phyloP scores from a whole-genome alignment of 768 basidiomycete genomes.

The Tricholoma sp. region DNA sequence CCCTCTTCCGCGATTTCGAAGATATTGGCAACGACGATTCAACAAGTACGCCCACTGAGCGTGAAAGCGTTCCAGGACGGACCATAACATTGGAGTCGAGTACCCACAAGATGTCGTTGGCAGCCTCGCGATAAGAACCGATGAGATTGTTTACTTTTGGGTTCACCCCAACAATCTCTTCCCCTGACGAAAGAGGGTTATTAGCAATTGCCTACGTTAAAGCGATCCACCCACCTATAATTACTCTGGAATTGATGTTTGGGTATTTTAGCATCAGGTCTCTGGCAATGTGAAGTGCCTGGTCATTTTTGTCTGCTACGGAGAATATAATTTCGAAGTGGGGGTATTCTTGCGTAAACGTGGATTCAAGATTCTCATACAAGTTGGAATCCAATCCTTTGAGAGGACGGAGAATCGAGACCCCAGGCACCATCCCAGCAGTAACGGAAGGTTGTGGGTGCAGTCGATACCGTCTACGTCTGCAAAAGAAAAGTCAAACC shows the following conservation, averaged over 20 bases:
- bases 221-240: slow-evolving; percentile 55
- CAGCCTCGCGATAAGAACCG: slow-evolving; percentile 73
- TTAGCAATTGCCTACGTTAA: background rate
- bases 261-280: slow-evolving; percentile 80
- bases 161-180: slow-evolving; percentile 83
- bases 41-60: slow-evolving; percentile 75
- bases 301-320: slow-evolving; percentile 84
- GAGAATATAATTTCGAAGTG: slow-evolving; percentile 90
- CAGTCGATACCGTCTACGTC: slow-evolving; percentile 70
- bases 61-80: slow-evolving; percentile 71
- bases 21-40: slow-evolving; percentile 33
- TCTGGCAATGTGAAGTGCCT: slow-evolving; percentile 78
- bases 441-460: slow-evolving; percentile 59
- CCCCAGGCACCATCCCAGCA: slow-evolving; percentile 67
- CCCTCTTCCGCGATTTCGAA: slow-evolving; percentile 30
- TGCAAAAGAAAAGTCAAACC: slow-evolving; percentile 24
- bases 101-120: slow-evolving; percentile 91
- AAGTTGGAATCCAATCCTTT: slow-evolving; percentile 95
- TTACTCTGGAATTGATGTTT: slow-evolving; percentile 59
- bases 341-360: slow-evolving; percentile 87
- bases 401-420: slow-evolving; percentile 90
- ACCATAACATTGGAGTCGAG: slow-evolving; percentile 92
- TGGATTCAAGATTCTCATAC: slow-evolving; percentile 93
- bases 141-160: slow-evolving; percentile 98
- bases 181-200: slow-evolving; percentile 42